Conservation (phyloP, 1,284 basidiomycete species). For the Jaminaea rosea region DNA sequence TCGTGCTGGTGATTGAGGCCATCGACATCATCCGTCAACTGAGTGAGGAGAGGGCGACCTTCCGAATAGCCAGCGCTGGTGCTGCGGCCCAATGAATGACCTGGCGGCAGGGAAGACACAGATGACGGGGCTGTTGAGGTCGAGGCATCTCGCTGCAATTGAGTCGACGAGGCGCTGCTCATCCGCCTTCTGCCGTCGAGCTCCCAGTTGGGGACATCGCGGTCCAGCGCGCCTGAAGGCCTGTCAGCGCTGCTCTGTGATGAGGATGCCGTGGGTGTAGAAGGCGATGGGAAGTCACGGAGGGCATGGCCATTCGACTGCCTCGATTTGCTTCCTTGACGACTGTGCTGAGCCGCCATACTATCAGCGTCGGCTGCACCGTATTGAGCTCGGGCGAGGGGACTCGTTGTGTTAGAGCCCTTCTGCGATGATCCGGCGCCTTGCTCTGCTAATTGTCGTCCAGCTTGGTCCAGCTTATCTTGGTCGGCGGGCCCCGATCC, state of each 20-base stretch:
- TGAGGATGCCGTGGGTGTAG: neutral
- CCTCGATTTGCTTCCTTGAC: neutral
- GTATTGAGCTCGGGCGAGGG: too few species aligned
- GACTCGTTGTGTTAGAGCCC: too few species aligned
- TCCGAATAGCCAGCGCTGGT: too few species aligned
- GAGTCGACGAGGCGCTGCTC: neutral
- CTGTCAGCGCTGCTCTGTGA: too few species aligned
- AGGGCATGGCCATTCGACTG: neutral
- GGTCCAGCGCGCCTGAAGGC: slow-evolving; percentile 9
- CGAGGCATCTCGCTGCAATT: neutral
- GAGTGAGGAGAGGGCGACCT: neutral
- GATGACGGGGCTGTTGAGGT: too few species aligned
- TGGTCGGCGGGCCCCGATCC: slow-evolving; percentile 20
- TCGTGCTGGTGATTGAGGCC: slow-evolving; percentile 4
- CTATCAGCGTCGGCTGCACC: neutral
- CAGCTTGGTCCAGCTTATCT: slow-evolving; percentile 17
- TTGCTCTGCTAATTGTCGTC: slow-evolving; percentile 4
- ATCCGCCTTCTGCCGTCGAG: slow-evolving; percentile 11
- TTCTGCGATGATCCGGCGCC: too few species aligned
- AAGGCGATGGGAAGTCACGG: neutral
- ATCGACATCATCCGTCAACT: slow-evolving; percentile 2
- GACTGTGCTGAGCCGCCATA: neutral
- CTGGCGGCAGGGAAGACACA: too few species aligned
- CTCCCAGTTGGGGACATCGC: slow-evolving; percentile 29
- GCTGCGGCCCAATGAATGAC: too few species aligned